Conservation (phyloP, 2,329 filamentous ascomycete genomes). For the Colletotrichum falcatum region DNA sequence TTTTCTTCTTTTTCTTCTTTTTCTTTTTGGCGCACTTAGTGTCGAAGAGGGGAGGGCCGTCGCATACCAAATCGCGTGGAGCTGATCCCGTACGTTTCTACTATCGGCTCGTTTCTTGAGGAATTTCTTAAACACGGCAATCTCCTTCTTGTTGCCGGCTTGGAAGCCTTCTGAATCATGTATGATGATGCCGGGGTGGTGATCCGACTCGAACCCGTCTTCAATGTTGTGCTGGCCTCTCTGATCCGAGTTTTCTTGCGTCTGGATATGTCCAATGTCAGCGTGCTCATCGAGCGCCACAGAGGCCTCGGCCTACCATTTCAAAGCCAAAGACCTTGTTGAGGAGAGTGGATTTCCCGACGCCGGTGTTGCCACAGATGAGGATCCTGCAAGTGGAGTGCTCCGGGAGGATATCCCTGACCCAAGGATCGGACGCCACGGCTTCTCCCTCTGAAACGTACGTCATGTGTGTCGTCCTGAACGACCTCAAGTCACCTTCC, state of each 20-base stretch:
- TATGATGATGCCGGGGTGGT: slow-evolving; percentile 45
- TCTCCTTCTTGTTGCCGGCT: slow-evolving; percentile 44
- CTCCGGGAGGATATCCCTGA: slow-evolving; percentile 1
- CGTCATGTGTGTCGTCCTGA: not conserved
- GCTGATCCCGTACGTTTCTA: slow-evolving; percentile 34
- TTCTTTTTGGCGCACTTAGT: not conserved
- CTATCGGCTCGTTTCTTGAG: slow-evolving; percentile 43
- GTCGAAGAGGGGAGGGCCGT: not conserved
- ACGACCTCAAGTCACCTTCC: not conserved
- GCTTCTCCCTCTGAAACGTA: not conserved
- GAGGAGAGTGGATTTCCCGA: slow-evolving; percentile 47
- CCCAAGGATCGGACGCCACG: slow-evolving; percentile 1
- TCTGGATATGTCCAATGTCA: slow-evolving; percentile 24
- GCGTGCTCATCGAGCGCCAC: not conserved
- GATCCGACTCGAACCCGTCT: slow-evolving; percentile 46
- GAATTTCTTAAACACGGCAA: slow-evolving; percentile 45
- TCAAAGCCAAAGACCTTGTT: slow-evolving; percentile 46
- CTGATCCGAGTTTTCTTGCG: slow-evolving; percentile 44
- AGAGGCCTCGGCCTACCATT: slow-evolving; percentile 9
- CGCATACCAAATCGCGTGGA: slow-evolving; percentile 46
- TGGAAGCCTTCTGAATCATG: slow-evolving; percentile 47
- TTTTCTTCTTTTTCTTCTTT: too few relatives aligned
- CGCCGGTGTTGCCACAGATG: slow-evolving; percentile 46
- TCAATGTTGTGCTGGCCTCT: slow-evolving; percentile 47
- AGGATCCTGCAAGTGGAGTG: slow-evolving; percentile 41